phyloP scores from a whole-genome alignment of 2,329 filamentous ascomycete species.

The Diaporthe batatas region DNA sequence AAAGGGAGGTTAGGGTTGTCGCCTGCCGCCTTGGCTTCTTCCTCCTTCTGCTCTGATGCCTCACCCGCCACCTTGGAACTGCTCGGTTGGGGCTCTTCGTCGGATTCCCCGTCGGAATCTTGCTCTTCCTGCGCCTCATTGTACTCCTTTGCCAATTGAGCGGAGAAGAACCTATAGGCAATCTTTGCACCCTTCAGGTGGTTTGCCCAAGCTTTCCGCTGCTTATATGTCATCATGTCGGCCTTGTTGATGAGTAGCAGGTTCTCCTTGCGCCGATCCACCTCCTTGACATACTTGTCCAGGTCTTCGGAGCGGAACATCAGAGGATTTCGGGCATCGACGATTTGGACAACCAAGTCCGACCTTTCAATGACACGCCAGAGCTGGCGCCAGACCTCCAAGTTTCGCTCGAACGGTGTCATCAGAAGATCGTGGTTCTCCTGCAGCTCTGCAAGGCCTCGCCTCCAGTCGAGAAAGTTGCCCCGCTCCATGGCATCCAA shows the following conservation, averaged over 20 bases:
- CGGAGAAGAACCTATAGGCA: constrained; percentile 96
- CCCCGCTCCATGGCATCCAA: constrained; percentile 85
- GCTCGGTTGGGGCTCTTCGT: constrained; percentile 51
- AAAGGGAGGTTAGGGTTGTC: constrained; percentile 46
- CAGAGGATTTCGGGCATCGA: constrained; percentile 94
- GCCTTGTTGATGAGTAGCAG: constrained; percentile 97
- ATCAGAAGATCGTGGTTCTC: constrained; percentile 95
- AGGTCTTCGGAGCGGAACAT: constrained; percentile 95
- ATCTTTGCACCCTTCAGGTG: constrained; percentile 87
- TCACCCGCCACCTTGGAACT: constrained; percentile 47
- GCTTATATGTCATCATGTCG: constrained; percentile 95
- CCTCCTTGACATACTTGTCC: constrained; percentile 93
- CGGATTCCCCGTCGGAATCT: constrained; percentile 58
- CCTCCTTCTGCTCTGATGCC: constrained; percentile 45
- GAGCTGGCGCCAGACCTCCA: constrained; percentile 97
- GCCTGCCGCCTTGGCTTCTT: constrained; percentile 46
- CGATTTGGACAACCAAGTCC: constrained; percentile 96
- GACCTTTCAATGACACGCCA: constrained; percentile 99
- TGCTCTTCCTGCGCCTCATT: constrained; percentile 79
- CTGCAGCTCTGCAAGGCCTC: constrained; percentile 91
- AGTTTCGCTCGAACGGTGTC: constrained; percentile 97
- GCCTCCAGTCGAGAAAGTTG: constrained; percentile 86
- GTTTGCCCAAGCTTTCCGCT: constrained; percentile 86
- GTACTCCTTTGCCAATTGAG: constrained; percentile 88
- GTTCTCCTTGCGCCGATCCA: constrained; percentile 90